Conservation (phyloP, 352 stramenopile species). For the Phytophthora uliginosa region DNA sequence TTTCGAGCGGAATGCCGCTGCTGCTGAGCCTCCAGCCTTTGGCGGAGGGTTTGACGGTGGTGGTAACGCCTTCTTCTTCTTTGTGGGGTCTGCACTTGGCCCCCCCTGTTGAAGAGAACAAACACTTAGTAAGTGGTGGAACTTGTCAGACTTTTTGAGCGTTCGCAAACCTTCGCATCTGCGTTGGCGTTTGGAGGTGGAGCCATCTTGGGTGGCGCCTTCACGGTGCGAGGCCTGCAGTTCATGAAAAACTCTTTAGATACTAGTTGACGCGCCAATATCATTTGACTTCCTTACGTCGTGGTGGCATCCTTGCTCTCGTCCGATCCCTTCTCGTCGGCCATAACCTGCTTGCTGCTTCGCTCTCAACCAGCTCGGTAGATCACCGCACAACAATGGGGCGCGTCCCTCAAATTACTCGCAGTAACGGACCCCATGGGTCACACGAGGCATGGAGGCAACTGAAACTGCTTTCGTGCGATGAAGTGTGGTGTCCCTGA, state of each 20-base stretch:
- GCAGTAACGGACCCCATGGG: conserved; percentile 20
- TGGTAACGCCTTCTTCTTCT: conserved; percentile 76
- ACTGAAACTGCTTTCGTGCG: conserved; percentile 15
- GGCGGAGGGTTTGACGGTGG: conserved; percentile 77
- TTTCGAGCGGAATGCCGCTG: conserved; percentile 77
- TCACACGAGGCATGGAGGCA: too few relatives aligned
- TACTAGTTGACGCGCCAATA: background rate
- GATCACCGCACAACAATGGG: conserved; percentile 5
- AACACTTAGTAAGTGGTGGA: background rate
- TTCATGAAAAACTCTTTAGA: background rate
- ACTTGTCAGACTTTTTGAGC: background rate
- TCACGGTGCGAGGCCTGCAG: conserved; percentile 35
- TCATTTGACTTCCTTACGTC: conserved; percentile 27
- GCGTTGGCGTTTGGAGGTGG: conserved; percentile 34
- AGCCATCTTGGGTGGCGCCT: conserved; percentile 51
- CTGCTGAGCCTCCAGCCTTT: conserved; percentile 62
- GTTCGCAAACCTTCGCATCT: conserved; percentile 41
- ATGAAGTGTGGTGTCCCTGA: background rate
- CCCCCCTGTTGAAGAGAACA: conserved; percentile 15
- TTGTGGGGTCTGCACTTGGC: conserved; percentile 36
- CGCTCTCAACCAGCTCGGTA: background rate
- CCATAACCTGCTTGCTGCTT: conserved; percentile 28
- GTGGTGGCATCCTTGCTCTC: conserved; percentile 41
- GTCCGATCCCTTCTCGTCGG: conserved; percentile 41
- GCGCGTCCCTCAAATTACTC: conserved; percentile 15